phyloP scores from a whole-genome alignment of 2,329 filamentous ascomycete genomes.

The Sporothrix mexicana region DNA sequence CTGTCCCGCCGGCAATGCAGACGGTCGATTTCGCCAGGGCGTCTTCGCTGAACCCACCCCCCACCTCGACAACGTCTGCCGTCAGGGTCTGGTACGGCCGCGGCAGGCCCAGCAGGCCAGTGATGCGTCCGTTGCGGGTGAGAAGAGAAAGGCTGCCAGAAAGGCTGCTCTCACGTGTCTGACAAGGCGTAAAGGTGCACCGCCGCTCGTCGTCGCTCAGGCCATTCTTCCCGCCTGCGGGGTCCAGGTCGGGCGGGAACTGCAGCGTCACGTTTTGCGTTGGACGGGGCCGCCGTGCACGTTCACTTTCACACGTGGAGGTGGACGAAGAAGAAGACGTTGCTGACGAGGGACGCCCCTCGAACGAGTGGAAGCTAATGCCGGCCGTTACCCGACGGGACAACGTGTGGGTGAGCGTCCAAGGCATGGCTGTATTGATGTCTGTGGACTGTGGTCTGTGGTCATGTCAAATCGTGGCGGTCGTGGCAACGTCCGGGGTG shows the following conservation, averaged over 20 bases:
- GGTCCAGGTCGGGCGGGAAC: constrained; percentile 38
- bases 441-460: background rate
- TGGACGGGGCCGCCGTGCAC: constrained; percentile 29
- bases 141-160: constrained; percentile 25
- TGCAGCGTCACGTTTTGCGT: constrained; percentile 38
- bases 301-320: too few relatives aligned
- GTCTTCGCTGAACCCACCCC: constrained; percentile 34
- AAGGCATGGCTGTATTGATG: too few relatives aligned
- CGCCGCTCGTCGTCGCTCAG: constrained; percentile 35
- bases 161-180: background rate
- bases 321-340: too few relatives aligned
- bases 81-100: constrained; percentile 34
- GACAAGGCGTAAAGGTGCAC: constrained; percentile 37
- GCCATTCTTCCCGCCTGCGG: constrained; percentile 33
- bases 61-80: constrained; percentile 35
- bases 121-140: constrained; percentile 38
- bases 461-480: background rate
- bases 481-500: background rate
- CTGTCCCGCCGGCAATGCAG: constrained; percentile 24
- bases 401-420: background rate
- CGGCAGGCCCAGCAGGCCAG: constrained; percentile 38
- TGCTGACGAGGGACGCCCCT: too few relatives aligned
- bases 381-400: constrained; percentile 28
- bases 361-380: constrained; percentile 29
- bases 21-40: background rate